These are phyloP conservation scores for Daedaleopsis sinensis DNA, from an alignment of 768 basidiomycete species.

Conservation along the genomic window DNA sequence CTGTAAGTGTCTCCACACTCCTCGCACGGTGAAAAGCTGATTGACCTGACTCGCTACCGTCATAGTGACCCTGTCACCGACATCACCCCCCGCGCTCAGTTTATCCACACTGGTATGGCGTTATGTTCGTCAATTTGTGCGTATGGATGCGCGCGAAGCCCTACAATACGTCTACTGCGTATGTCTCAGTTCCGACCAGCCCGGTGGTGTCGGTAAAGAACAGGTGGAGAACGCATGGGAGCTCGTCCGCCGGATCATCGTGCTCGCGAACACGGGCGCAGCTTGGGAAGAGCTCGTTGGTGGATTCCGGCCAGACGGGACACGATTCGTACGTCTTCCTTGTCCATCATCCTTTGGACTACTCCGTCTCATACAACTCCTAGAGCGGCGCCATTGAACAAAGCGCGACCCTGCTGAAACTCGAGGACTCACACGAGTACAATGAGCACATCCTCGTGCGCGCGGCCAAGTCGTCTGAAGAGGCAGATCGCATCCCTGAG, in stretches of 20 bases:
- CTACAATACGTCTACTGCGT: conserved; percentile 94
- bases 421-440: conserved; percentile 67
- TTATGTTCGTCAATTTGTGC: conserved; percentile 90
- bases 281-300: conserved; percentile 95
- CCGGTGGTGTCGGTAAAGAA: conserved; percentile 73
- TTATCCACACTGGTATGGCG: conserved; percentile 88
- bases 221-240: conserved; percentile 85
- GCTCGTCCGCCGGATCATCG: conserved; percentile 75
- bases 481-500: conserved; percentile 84
- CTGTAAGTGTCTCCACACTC: conserved; percentile 48
- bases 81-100: conserved; percentile 71
- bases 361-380: background rate
- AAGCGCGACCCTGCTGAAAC: conserved; percentile 72
- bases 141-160: conserved; percentile 91
- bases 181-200: conserved; percentile 74
- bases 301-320: conserved; percentile 87
- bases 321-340: conserved; percentile 70
- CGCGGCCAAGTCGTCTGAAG: conserved; percentile 80
- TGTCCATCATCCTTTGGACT: background rate
- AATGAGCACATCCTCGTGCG: conserved; percentile 81
- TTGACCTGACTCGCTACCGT: background rate
- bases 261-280: conserved; percentile 74
- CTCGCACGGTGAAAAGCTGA: background rate
- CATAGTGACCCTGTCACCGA: conserved; percentile 71
- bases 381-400: conserved; percentile 90